phyloP scores from a whole-genome alignment of 345 rosid genomes.

The Nasturtium officinale region DNA sequence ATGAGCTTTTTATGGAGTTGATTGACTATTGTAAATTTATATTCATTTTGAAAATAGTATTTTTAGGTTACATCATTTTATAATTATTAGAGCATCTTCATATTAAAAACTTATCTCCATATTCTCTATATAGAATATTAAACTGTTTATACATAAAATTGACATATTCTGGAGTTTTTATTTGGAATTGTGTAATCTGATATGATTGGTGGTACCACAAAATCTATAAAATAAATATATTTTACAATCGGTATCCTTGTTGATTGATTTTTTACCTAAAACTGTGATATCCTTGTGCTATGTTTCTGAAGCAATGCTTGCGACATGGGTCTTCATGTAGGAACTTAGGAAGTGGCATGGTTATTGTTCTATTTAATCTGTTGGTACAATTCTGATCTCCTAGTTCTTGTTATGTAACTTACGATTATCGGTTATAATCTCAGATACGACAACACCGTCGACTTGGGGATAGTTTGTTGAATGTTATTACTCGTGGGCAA shows the following conservation, averaged over 20 bases:
- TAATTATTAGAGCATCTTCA: neutral
- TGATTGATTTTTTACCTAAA: neutral
- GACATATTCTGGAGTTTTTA: slow-evolving; percentile 1
- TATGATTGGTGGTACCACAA: slow-evolving; percentile 8
- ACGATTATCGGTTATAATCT: slow-evolving; percentile 9
- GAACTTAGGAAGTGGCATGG: neutral
- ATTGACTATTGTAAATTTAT: neutral
- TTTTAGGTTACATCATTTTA: neutral
- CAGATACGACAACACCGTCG: slow-evolving; percentile 90
- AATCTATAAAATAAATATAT: neutral
- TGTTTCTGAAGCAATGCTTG: slow-evolving; percentile 11
- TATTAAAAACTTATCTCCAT: neutral
- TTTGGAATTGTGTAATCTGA: neutral
- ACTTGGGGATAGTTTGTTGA: slow-evolving; percentile 81
- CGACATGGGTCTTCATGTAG: slow-evolving; percentile 12
- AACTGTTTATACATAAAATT: neutral
- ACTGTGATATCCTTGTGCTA: neutral
- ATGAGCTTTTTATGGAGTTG: neutral
- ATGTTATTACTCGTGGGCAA: slow-evolving; percentile 89
- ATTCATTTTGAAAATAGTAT: neutral
- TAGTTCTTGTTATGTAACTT: slow-evolving; percentile 15
- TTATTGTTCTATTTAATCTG: neutral
- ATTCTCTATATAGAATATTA: neutral
- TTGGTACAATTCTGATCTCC: neutral
- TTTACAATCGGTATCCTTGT: slow-evolving; percentile 1